These are phyloP conservation scores for Cornus suecica DNA, from an alignment of 148 eudicot species.

Conservation along the genomic window DNA sequence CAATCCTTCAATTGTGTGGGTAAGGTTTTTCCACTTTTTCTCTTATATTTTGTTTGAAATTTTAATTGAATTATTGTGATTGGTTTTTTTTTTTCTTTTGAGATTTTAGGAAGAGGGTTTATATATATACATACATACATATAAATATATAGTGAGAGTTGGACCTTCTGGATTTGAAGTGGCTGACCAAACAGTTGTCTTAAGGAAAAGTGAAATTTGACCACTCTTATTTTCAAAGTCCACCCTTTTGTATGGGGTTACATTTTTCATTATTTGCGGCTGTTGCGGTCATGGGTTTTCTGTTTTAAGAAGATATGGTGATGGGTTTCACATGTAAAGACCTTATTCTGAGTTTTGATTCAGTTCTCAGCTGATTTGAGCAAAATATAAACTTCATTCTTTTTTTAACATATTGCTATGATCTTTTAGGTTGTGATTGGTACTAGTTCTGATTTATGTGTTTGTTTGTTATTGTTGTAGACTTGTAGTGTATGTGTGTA, in stretches of 20 bases:
- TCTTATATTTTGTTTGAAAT: not conserved
- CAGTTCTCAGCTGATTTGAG: not conserved
- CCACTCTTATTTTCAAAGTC: conserved; percentile 12
- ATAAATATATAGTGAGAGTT: conserved; percentile 21
- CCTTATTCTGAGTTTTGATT: conserved; percentile 1
- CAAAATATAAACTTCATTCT: not conserved
- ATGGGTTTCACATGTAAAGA: conserved; percentile 4
- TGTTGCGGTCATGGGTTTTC: conserved; percentile 15
- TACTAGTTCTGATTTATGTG: not conserved
- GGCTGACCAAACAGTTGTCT: conserved; percentile 30
- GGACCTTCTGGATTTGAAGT: conserved; percentile 29
- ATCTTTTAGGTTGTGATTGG: conserved; percentile 13
- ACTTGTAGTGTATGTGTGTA: not conserved
- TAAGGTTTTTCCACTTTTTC: conserved; percentile 2
- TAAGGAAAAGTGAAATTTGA: conserved; percentile 19
- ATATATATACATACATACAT: too few species aligned
- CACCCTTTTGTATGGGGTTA: conserved; percentile 5
- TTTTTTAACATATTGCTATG: not conserved
- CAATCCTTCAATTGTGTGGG: conserved; percentile 9
- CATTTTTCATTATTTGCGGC: conserved; percentile 7
- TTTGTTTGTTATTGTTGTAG: conserved; percentile 3
- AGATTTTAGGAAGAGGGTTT: conserved; percentile 18
- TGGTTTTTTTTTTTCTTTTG: conserved; percentile 9
- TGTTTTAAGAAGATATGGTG: conserved; percentile 23
- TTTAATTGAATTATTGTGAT: conserved; percentile 18